Conservation (phyloP, 2,329 filamentous ascomycete genomes). For the Aureobasidium sp. region DNA sequence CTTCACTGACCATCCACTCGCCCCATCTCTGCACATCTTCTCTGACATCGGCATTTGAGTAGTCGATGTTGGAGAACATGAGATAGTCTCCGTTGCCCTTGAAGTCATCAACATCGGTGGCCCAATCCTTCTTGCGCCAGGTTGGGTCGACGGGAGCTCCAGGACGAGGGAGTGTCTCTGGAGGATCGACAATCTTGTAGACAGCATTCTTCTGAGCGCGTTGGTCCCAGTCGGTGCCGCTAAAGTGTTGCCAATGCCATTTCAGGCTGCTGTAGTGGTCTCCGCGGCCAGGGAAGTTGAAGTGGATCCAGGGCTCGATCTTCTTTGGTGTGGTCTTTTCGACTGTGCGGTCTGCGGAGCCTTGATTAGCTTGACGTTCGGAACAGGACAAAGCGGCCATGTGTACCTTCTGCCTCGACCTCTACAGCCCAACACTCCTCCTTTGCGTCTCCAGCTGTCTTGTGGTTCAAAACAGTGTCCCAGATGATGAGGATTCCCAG, state of each 20-base stretch:
- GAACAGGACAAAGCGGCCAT: too few relatives aligned
- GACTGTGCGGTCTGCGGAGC: constrained; percentile 42
- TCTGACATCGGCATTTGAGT: constrained; percentile 53
- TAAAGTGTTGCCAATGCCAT: constrained; percentile 61
- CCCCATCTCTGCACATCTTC: constrained; percentile 60
- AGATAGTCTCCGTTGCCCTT: constrained; percentile 61
- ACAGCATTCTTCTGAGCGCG: constrained; percentile 49
- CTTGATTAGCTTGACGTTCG: constrained; percentile 19
- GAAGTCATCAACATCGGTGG: constrained; percentile 51
- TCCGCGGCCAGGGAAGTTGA: constrained; percentile 54
- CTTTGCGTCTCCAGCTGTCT: constrained; percentile 57
- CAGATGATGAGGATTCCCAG: constrained; percentile 53
- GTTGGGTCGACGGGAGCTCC: not conserved
- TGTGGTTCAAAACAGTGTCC: constrained; percentile 67
- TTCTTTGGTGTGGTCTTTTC: constrained; percentile 48
- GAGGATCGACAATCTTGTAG: constrained; percentile 51
- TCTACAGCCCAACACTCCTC: constrained; percentile 56
- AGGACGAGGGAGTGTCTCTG: constrained; percentile 2
- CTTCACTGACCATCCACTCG: constrained; percentile 54
- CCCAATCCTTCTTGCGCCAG: constrained; percentile 52
- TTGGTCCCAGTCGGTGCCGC: constrained; percentile 58
- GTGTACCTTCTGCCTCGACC: constrained; percentile 42
- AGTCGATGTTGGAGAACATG: constrained; percentile 66
- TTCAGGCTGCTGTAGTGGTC: constrained; percentile 52
- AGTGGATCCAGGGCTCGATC: constrained; percentile 61